Conservation (phyloP, 192 early-diverging fungal genomes). For the Coemansia reversa region DNA sequence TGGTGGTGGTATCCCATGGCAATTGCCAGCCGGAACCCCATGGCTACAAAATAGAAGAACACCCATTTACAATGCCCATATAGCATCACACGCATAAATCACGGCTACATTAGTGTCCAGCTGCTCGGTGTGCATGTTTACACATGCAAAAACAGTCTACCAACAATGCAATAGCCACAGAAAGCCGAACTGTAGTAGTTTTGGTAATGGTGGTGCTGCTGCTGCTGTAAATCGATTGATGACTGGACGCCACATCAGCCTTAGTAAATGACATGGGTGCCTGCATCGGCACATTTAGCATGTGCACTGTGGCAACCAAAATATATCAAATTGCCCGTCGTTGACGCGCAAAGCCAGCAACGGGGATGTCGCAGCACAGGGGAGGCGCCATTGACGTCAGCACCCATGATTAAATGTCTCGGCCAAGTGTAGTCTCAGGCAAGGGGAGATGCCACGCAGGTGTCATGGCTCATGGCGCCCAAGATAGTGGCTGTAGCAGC, state of each 20-base stretch:
- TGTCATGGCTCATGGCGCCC: background rate
- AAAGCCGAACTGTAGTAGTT: background rate
- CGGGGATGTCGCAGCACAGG: background rate
- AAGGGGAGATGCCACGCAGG: background rate
- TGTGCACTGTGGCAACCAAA: background rate
- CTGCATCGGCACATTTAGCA: constrained; percentile 7
- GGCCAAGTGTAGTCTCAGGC: background rate
- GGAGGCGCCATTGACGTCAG: background rate
- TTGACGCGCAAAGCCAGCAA: background rate
- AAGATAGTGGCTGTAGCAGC: background rate
- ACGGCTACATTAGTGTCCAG: constrained; percentile 1
- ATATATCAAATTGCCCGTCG: background rate
- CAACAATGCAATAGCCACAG: background rate
- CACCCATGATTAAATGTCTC: background rate
- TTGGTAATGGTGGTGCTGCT: background rate
- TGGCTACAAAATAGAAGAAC: constrained; percentile 31
- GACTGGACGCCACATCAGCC: constrained; percentile 21
- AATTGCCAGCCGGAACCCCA: constrained; percentile 56
- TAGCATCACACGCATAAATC: background rate
- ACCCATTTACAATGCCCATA: background rate
- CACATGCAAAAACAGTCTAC: background rate
- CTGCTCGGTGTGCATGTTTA: constrained; percentile 1
- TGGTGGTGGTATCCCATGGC: constrained; percentile 55
- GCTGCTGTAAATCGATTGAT: constrained; percentile 6
- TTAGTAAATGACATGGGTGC: constrained; percentile 14